Base-by-base conservation (phyloP, 768 basidiomycete genomes). In the Mycena amicta region DNA sequence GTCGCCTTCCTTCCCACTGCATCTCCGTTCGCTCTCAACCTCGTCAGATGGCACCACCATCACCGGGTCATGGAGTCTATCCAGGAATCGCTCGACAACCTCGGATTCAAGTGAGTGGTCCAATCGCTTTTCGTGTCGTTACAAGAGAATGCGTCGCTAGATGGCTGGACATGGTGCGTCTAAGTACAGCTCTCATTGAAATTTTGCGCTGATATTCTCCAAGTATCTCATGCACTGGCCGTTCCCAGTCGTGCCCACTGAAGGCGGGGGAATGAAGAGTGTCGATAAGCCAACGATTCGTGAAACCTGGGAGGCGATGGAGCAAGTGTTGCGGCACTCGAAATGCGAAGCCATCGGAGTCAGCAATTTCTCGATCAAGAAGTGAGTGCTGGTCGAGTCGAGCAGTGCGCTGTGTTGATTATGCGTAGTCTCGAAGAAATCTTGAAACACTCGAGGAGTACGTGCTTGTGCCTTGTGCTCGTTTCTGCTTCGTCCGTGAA, bases 221-320 rank as follows among this genome's bases (percentile, higher is more conserved):
- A 39, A 70, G 69, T 75, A 72, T 66, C 67, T 78, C 53, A 71
- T 77, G 66, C 77, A 77, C 52, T 78, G 74, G 74, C 77, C 77
- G 1, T 58, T 66, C 11, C 37, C 4, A 41, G 8, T 6, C 43
- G 12, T 8, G 20, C 43, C 22, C 8, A 15, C 13, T n/a, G 22
- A 13, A 45, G 43, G 20, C 43, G 43, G 43, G 22, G 20, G 20
- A 45, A 6, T 54, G 46, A 62, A 60, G 43, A 41, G 59, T 6
- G 62, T 62, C 26, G 65, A 68, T 13, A 49, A 12, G 23, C 66
- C 66, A 4, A 64, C 63, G 20, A 56, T 71, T 33, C 52, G 45
- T 11, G 68, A 74, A 27, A 71, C 70, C 2, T 74, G 71, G 73
- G 59, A 57, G 6, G 53, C 64, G 20, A 69, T 73, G 66, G 68